Evolutionary conservation across 495 filamentous ascomycete species (phyloP).

Genomic region (Aspergillus conjunctus): DNA sequence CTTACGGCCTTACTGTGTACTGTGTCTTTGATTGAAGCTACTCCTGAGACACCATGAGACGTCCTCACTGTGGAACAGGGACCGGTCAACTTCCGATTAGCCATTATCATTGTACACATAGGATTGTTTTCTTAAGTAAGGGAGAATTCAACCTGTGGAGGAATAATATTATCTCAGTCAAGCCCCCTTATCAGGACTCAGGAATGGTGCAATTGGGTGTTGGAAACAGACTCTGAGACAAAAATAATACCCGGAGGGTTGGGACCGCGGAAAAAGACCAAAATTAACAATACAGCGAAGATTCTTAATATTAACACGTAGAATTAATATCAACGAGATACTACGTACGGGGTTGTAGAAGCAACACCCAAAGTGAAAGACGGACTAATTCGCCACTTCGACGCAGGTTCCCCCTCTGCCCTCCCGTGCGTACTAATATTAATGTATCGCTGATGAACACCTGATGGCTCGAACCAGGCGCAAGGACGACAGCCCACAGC

Average conservation of each 20-base stretch:
- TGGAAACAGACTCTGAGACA: background rate
- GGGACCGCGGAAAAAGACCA: background rate
- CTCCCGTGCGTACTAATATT: no score
- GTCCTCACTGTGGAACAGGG: background rate
- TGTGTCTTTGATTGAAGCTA: background rate
- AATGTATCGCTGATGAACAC: background rate
- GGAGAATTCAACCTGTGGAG: background rate
- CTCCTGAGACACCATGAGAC: background rate
- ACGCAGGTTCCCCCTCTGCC: no score
- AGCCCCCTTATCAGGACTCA: slow-evolving; percentile 2
- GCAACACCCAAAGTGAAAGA: no score
- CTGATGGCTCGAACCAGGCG: background rate
- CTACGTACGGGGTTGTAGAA: no score
- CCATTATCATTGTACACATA: background rate
- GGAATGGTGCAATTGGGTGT: background rate
- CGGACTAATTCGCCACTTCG: no score
- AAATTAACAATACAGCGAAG: no score
- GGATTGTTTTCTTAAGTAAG: background rate
- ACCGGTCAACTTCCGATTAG: background rate
- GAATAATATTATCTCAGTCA: no score
- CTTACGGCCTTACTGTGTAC: background rate
- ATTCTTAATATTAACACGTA: no score
- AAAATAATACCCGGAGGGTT: background rate
- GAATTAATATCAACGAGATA: no score
- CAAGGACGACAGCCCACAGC: background rate